Conservation (phyloP, 164 flowering plant genomes). For the Cinnamomum micranthum region DNA sequence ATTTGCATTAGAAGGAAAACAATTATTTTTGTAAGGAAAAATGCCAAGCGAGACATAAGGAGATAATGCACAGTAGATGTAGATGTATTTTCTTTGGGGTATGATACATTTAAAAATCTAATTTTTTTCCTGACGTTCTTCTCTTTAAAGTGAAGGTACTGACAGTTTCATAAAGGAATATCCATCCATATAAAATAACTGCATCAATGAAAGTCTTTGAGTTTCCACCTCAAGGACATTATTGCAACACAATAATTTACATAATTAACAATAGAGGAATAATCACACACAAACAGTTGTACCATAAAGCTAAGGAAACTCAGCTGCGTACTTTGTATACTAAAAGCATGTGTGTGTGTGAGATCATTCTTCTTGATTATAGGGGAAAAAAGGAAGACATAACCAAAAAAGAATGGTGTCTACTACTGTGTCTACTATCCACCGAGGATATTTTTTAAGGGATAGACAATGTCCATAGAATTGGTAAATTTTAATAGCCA, state of each 20-base stretch:
- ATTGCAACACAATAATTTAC: background rate
- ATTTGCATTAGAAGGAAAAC: too few species aligned
- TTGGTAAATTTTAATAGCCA: too few species aligned
- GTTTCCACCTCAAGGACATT: background rate
- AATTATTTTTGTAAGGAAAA: too few species aligned
- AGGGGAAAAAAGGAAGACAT: background rate
- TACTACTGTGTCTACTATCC: background rate
- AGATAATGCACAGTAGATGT: too few species aligned
- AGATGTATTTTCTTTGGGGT: too few species aligned
- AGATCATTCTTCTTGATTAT: background rate
- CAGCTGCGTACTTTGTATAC: too few species aligned
- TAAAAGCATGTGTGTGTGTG: background rate
- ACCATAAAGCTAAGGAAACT: background rate
- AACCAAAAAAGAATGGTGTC: background rate
- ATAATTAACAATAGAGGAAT: background rate
- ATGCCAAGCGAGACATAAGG: too few species aligned
- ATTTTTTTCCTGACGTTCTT: too few species aligned
- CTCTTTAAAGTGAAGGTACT: too few species aligned
- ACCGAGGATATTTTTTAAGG: background rate
- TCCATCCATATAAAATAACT: too few species aligned
- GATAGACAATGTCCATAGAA: background rate
- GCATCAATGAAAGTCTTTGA: background rate
- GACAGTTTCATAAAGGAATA: too few species aligned
- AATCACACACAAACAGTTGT: background rate
- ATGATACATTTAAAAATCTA: too few species aligned